Conservation (phyloP, 2,329 filamentous ascomycete genomes). For the Dryadomyces quercus-mongolicae region DNA sequence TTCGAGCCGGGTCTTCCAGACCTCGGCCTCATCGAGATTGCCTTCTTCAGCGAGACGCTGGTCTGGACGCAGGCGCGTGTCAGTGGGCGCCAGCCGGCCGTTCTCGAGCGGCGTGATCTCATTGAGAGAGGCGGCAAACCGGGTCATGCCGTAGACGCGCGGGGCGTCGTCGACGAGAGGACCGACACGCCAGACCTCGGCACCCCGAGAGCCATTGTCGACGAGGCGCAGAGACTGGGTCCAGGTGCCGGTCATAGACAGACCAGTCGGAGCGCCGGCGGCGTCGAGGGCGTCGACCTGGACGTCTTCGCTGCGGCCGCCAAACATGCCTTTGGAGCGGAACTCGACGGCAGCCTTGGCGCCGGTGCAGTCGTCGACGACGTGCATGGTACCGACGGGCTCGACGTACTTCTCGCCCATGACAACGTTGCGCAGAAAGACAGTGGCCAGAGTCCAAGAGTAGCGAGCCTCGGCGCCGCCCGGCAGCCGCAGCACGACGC, state of each 20-base stretch:
- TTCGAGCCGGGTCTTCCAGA: slow-evolving; percentile 70
- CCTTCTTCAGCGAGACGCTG: slow-evolving; percentile 77
- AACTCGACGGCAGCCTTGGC: slow-evolving; percentile 81
- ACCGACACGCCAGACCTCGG: slow-evolving; percentile 69
- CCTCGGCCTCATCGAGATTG: slow-evolving; percentile 72
- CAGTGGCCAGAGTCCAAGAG: slow-evolving; percentile 78
- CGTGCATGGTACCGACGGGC: slow-evolving; percentile 79
- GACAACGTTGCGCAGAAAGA: slow-evolving; percentile 90
- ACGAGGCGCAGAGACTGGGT: slow-evolving; percentile 59
- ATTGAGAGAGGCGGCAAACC: slow-evolving; percentile 77
- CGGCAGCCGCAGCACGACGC: slow-evolving; percentile 55
- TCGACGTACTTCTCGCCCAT: slow-evolving; percentile 98
- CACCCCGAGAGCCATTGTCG: slow-evolving; percentile 34
- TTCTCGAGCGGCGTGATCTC: slow-evolving; percentile 75
- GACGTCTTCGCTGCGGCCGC: slow-evolving; percentile 84
- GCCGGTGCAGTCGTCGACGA: slow-evolving; percentile 73
- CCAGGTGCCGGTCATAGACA: slow-evolving; percentile 74
- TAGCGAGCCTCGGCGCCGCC: slow-evolving; percentile 66
- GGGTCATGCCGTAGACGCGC: slow-evolving; percentile 77
- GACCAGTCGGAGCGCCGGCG: slow-evolving; percentile 51
- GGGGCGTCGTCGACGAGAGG: slow-evolving; percentile 65
- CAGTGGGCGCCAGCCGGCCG: slow-evolving; percentile 64
- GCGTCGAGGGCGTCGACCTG: slow-evolving; percentile 59
- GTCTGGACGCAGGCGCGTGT: slow-evolving; percentile 74
- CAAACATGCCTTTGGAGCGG: slow-evolving; percentile 94